A percentile compares a stretch with the other conserved stretches of the same genome.
phyloP scores from a whole-genome alignment of 78 protist species.

The Dictyostelium citrinum region DNA sequence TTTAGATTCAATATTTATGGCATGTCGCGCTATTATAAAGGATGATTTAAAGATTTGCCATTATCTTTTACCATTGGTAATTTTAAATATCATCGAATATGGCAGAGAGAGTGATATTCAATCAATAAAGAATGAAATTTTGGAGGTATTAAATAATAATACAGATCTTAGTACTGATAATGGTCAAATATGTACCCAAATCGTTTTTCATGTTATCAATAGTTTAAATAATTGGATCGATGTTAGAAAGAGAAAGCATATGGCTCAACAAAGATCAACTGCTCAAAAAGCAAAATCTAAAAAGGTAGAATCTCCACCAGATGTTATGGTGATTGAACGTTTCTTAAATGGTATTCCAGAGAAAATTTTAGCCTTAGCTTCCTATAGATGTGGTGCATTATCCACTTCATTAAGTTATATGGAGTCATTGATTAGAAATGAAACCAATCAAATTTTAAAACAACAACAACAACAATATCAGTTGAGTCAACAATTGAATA shows the following conservation, averaged over 20 bases:
- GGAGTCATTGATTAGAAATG: slow-evolving; percentile 46
- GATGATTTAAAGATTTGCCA: slow-evolving; percentile 70
- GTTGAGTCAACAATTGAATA: neutral
- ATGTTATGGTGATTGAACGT: neutral
- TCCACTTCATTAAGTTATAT: slow-evolving; percentile 46
- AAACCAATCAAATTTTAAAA: neutral
- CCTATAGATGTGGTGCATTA: slow-evolving; percentile 45
- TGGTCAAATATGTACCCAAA: slow-evolving; percentile 76
- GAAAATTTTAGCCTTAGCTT: slow-evolving; percentile 41
- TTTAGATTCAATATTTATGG: slow-evolving; percentile 28
- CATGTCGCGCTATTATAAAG: slow-evolving; percentile 71
- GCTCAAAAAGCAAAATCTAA: neutral
- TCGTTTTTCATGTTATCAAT: slow-evolving; percentile 48
- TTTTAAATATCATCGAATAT: slow-evolving; percentile 54
- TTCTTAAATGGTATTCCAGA: slow-evolving; percentile 55
- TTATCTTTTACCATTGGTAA: slow-evolving; percentile 45
- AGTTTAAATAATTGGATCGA: slow-evolving; percentile 36
- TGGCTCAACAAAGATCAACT: neutral
- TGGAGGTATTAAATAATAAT: slow-evolving; percentile 52
- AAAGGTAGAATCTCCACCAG: neutral
- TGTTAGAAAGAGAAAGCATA: neutral
- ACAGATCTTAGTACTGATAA: slow-evolving; percentile 42
- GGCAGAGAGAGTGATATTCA: slow-evolving; percentile 11
- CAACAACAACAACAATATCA: neutral
- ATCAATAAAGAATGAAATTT: slow-evolving; percentile 28